Percentiles rank a stretch among this genome's conserved stretches.
phyloP scores from a whole-genome alignment of 1,284 basidiomycete genomes.

The Ceratobasidium sp. region DNA sequence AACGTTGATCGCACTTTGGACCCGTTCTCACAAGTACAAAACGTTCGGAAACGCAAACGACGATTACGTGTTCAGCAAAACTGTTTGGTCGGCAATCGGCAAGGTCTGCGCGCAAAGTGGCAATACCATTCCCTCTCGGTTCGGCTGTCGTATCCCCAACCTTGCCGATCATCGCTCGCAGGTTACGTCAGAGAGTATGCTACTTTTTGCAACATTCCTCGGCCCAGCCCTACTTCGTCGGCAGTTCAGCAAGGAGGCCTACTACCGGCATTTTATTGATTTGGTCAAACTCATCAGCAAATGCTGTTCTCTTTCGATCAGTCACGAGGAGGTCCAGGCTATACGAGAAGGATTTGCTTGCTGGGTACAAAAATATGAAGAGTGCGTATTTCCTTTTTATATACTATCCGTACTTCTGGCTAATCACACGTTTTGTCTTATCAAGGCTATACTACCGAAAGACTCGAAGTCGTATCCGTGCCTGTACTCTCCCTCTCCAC shows the following conservation, averaged over 20 bases:
- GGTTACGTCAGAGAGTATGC: conserved; percentile 53
- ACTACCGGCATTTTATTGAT: conserved; percentile 59
- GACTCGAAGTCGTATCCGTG: conserved; percentile 49
- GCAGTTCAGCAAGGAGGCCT: conserved; percentile 51
- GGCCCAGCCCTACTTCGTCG: conserved; percentile 56
- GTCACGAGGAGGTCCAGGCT: conserved; percentile 50
- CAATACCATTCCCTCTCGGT: conserved; percentile 45
- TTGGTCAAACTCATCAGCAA: conserved; percentile 56
- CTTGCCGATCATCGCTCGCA: conserved; percentile 55
- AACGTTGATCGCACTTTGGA: conserved; percentile 40
- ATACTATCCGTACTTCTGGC: neutral
- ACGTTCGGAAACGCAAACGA: conserved; percentile 44
- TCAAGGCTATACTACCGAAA: conserved; percentile 58
- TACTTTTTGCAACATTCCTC: conserved; percentile 57
- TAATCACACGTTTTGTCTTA: neutral
- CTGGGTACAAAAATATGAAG: conserved; percentile 61
- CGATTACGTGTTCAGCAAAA: conserved; percentile 43
- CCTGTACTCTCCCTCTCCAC: conserved; percentile 59
- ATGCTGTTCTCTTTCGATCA: conserved; percentile 59
- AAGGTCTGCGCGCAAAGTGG: conserved; percentile 49
- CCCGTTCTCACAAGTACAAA: neutral
- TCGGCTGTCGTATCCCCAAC: conserved; percentile 52
- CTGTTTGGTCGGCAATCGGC: conserved; percentile 57
- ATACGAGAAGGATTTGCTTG: conserved; percentile 54
- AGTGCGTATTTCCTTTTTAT: conserved; percentile 51